Evolutionary conservation across 768 basidiomycete species (phyloP).

Genomic region (Collybia sp.): DNA sequence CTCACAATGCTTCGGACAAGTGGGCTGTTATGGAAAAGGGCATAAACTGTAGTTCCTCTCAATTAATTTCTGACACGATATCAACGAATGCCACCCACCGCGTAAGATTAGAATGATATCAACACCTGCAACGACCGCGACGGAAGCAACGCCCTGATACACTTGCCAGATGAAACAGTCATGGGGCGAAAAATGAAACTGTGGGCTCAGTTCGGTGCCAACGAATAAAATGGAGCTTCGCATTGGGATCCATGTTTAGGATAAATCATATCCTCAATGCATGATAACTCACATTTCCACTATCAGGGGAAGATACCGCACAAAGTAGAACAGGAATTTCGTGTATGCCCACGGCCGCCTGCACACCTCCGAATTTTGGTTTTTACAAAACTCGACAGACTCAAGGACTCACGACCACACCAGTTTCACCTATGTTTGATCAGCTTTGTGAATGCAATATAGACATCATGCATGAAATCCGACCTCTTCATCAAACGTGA

Average conservation of each 20-base stretch:
- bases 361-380: neutral
- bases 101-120: slow-evolving; percentile 37
- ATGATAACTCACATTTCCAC: slow-evolving; percentile 26
- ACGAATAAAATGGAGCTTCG: slow-evolving; percentile 21
- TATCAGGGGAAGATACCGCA: slow-evolving; percentile 31
- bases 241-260: slow-evolving; percentile 12
- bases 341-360: slow-evolving; percentile 26
- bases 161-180: slow-evolving; percentile 41
- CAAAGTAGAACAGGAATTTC: slow-evolving; percentile 30
- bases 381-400: neutral
- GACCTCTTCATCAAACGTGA: slow-evolving; percentile 37
- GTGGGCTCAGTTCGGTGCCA: slow-evolving; percentile 28
- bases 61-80: too few species aligned
- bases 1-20: too few species aligned
- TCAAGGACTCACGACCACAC: slow-evolving; percentile 33
- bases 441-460: neutral
- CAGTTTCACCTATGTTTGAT: slow-evolving; percentile 23
- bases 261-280: neutral
- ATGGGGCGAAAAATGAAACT: slow-evolving; percentile 29
- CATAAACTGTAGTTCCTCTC: too few species aligned
- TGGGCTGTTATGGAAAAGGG: too few species aligned
- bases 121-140: slow-evolving; percentile 23
- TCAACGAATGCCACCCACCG: slow-evolving; percentile 15
- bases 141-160: slow-evolving; percentile 31
- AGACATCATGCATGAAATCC: slow-evolving; percentile 2